These are phyloP conservation scores for Arctium lappa DNA, from an alignment of 129 eudicot species.

Conservation along the genomic window DNA sequence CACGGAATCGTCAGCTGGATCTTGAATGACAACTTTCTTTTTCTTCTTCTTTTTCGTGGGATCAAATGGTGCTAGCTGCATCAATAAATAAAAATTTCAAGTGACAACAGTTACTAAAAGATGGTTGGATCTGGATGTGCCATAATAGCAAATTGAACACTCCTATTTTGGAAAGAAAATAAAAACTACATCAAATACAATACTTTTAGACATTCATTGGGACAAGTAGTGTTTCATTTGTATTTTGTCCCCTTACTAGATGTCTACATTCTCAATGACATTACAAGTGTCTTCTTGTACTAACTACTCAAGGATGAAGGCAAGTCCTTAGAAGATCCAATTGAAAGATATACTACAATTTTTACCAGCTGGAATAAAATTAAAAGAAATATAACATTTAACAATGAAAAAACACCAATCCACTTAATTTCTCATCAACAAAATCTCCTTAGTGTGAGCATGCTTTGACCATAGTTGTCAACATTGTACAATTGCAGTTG, in stretches of 20 bases:
- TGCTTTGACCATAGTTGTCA: not conserved
- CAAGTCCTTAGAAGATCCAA: not conserved
- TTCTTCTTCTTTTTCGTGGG: constrained; percentile 93
- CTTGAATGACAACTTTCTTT: constrained; percentile 82
- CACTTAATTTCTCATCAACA: not conserved
- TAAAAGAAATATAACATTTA: not conserved
- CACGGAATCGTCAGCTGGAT: constrained; percentile 64
- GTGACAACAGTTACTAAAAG: not conserved
- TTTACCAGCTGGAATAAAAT: not conserved
- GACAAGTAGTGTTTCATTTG: not conserved
- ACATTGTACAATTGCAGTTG: not conserved
- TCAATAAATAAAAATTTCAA: not conserved
- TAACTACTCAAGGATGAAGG: not conserved
- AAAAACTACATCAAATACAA: not conserved
- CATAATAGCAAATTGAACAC: not conserved
- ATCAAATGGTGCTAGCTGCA: constrained; percentile 86
- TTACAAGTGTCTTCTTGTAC: not conserved
- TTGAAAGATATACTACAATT: not conserved
- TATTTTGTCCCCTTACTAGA: not conserved
- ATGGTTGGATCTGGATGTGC: not conserved
- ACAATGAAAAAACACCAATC: not conserved
- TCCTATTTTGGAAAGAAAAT: not conserved
- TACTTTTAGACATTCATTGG: not conserved
- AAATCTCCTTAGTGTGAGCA: not conserved
- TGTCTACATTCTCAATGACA: not conserved